Conservation (phyloP, 2,329 filamentous ascomycete genomes). For the Beauveria australis region DNA sequence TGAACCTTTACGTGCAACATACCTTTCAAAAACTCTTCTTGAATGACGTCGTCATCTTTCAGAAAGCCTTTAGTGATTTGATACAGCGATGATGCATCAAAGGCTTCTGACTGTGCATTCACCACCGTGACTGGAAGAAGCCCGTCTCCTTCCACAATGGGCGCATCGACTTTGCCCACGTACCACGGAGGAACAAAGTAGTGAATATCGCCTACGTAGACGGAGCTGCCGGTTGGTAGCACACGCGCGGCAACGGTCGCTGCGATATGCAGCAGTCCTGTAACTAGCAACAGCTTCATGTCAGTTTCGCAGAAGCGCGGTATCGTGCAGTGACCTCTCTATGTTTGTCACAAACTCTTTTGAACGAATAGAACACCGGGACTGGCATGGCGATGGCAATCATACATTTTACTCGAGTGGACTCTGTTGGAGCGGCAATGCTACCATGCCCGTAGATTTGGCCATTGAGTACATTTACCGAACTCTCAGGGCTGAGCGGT, state of each 20-base stretch:
- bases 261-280: not conserved
- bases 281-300: not conserved
- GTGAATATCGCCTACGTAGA: conserved; percentile 5
- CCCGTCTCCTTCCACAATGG: not conserved
- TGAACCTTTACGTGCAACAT: not conserved
- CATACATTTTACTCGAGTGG: not conserved
- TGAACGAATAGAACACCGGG: not conserved
- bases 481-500: not conserved
- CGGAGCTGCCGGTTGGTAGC: conserved; percentile 11
- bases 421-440: not conserved
- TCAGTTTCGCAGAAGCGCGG: not conserved
- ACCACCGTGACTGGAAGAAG: conserved; percentile 3
- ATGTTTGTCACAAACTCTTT: not conserved
- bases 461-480: not conserved
- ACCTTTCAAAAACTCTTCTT: conserved; percentile 12
- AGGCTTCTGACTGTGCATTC: not conserved
- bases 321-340: not conserved
- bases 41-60: conserved; percentile 12
- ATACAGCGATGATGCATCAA: not conserved
- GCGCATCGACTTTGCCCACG: conserved; percentile 4
- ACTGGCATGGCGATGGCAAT: no score
- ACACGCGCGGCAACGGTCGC: not conserved
- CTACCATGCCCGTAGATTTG: not conserved
- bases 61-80: not conserved
- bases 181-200: conserved; percentile 13